These are phyloP conservation scores for Aspergillus nanangensis DNA, from an alignment of 495 filamentous ascomycete genomes.

Conservation along the genomic window DNA sequence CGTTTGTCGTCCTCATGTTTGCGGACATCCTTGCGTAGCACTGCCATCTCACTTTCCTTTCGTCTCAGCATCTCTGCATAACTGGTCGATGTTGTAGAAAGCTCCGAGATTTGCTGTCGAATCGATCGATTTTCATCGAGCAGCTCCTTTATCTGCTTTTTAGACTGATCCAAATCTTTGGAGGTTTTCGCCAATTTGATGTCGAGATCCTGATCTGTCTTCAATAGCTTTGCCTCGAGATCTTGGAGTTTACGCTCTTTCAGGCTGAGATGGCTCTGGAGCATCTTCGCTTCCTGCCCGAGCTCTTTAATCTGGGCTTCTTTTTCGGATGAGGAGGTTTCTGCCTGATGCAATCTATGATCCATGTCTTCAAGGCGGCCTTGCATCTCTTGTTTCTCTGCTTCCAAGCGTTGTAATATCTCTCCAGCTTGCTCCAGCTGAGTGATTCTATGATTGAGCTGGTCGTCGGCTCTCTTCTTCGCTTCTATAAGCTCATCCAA, in stretches of 20 bases:
- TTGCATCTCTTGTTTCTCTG: constrained; percentile 73
- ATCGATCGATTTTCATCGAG: constrained; percentile 78
- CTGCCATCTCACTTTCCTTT: constrained; percentile 88
- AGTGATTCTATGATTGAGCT: constrained; percentile 69
- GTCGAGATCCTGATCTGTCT: constrained; percentile 85
- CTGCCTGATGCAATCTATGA: constrained; percentile 58
- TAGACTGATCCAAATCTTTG: constrained; percentile 74
- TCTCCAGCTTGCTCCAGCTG: constrained; percentile 89
- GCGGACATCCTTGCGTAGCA: constrained; percentile 79
- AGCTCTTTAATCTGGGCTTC: constrained; percentile 69
- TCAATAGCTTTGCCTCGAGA: constrained; percentile 76
- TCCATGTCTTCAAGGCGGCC: constrained; percentile 65
- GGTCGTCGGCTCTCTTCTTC: constrained; percentile 83
- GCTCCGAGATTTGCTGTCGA: constrained; percentile 76
- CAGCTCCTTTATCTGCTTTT: constrained; percentile 68
- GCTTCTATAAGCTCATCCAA: constrained; percentile 84
- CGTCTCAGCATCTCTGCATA: constrained; percentile 90
- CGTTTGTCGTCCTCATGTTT: constrained; percentile 74
- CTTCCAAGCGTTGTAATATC: constrained; percentile 78
- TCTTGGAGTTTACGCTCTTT: constrained; percentile 91
- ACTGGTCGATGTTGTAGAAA: constrained; percentile 86
- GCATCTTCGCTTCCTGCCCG: constrained; percentile 79
- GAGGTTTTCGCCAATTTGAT: constrained; percentile 75
- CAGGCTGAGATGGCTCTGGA: constrained; percentile 82
- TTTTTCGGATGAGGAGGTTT: constrained; percentile 61